Evolutionary conservation across 306 rosid genomes (phyloP).

Genomic region (Quercus gilva): DNA sequence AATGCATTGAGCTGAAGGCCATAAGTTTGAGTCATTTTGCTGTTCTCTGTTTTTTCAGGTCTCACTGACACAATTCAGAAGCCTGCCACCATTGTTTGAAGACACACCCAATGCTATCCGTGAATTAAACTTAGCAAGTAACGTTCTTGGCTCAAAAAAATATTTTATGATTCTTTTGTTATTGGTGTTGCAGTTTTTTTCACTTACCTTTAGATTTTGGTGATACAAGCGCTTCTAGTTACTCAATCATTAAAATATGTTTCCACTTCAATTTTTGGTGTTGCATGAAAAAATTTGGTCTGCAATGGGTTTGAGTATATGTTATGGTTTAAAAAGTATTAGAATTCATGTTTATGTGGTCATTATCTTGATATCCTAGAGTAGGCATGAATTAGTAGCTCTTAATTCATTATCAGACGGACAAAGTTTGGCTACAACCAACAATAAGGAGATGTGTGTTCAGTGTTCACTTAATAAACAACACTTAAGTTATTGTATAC

Average conservation of each 20-base stretch:
- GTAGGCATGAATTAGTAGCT: not conserved
- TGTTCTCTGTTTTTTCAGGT: conserved; percentile 49
- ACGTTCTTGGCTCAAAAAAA: conserved; percentile 24
- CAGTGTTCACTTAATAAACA: too few relatives aligned
- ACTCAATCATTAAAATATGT: not conserved
- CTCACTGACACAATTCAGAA: conserved; percentile 63
- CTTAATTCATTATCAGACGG: not conserved
- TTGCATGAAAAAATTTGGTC: not conserved
- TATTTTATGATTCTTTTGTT: not conserved
- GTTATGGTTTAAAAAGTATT: not conserved
- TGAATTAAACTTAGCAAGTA: conserved; percentile 87
- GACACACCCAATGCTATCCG: conserved; percentile 64
- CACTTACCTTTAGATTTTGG: not conserved
- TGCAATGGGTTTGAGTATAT: not conserved
- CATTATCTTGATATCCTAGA: too few relatives aligned
- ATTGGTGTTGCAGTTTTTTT: not conserved
- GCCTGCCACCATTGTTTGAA: conserved; percentile 92
- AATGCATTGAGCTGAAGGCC: not conserved
- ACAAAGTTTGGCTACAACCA: too few relatives aligned
- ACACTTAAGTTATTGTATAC: too few relatives aligned
- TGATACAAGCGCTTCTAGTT: not conserved
- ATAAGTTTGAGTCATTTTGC: not conserved
- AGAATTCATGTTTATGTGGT: not conserved
- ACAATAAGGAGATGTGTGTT: too few relatives aligned
- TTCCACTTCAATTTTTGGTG: not conserved